phyloP scores from a whole-genome alignment of 768 basidiomycete genomes.

The Boletus tomentosulus region DNA sequence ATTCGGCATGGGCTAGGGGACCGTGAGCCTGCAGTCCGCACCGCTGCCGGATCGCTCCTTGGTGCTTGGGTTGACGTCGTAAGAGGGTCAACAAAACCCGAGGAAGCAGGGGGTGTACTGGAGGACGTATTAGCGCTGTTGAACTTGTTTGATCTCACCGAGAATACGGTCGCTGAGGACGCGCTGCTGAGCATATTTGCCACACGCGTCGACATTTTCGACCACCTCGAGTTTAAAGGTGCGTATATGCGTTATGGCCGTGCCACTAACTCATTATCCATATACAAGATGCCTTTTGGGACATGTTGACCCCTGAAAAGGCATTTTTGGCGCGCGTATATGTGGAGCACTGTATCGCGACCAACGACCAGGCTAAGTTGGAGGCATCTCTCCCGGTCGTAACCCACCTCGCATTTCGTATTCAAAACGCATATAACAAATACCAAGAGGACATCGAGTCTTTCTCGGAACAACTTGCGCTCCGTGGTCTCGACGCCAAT shows the following conservation, averaged over 20 bases:
- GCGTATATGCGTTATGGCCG: constrained; percentile 16
- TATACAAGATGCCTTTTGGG: constrained; percentile 69
- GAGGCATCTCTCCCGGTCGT: constrained; percentile 79
- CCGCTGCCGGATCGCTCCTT: constrained; percentile 69
- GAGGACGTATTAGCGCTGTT: constrained; percentile 48
- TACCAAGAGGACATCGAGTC: constrained; percentile 44
- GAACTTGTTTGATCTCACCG: constrained; percentile 53
- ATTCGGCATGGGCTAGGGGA: constrained; percentile 84
- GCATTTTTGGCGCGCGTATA: constrained; percentile 82
- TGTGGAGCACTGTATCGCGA: constrained; percentile 68
- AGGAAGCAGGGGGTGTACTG: constrained; percentile 34
- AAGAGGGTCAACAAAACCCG: constrained; percentile 28
- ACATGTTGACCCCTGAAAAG: constrained; percentile 61
- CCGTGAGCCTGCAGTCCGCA: constrained; percentile 68
- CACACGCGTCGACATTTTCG: constrained; percentile 59
- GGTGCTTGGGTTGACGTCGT: constrained; percentile 71
- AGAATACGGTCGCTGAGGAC: constrained; percentile 63
- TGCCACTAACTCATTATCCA: background rate
- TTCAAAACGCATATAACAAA: constrained; percentile 68
- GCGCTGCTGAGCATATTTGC: constrained; percentile 72
- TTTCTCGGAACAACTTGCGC: constrained; percentile 35
- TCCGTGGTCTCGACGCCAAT: constrained; percentile 32
- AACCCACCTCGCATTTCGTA: constrained; percentile 70
- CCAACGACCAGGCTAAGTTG: constrained; percentile 56
- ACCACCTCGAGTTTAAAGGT: constrained; percentile 69